Conservation (phyloP, 495 filamentous ascomycete species). For the Lichenothelia convexa region DNA sequence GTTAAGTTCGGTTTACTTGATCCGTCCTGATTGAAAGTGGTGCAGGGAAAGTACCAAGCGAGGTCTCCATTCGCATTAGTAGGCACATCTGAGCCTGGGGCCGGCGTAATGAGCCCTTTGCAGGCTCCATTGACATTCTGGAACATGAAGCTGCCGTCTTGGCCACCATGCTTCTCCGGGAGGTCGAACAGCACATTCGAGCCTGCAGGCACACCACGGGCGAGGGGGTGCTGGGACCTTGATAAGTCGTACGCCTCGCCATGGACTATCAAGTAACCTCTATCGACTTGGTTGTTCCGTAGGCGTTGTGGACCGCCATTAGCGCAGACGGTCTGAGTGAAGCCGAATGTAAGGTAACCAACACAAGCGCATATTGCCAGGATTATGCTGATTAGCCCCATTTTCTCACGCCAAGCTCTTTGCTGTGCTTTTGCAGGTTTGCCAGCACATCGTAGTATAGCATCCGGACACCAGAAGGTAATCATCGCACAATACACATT, state of each 20-base stretch:
- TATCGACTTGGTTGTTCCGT: constrained; percentile 59
- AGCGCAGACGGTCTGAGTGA: constrained; percentile 76
- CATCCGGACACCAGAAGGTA: constrained; percentile 89
- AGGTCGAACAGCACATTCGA: constrained; percentile 75
- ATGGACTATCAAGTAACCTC: constrained; percentile 90
- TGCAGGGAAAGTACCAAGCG: constrained; percentile 96
- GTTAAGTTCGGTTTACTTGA: constrained; percentile 60
- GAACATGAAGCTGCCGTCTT: constrained; percentile 92
- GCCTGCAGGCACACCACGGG: constrained; percentile 48
- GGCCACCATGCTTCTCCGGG: constrained; percentile 57
- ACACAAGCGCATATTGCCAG: constrained; percentile 72
- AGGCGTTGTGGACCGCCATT: constrained; percentile 40
- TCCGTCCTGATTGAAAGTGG: constrained; percentile 80
- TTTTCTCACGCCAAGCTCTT: constrained; percentile 95
- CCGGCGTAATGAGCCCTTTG: constrained; percentile 69
- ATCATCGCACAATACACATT: constrained; percentile 83
- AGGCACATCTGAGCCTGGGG: constrained; percentile 56
- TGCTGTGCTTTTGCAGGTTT: constrained; percentile 78
- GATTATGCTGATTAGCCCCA: constrained; percentile 90
- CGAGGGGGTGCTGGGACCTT: constrained; percentile 57
- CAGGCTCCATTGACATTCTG: constrained; percentile 97
- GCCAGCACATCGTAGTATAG: constrained; percentile 65
- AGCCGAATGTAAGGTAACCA: constrained; percentile 93
- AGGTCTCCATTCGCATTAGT: constrained; percentile 54
- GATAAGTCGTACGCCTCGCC: constrained; percentile 70